These are phyloP conservation scores for Arthroderma sp. DNA, from an alignment of 2,329 filamentous ascomycete species.

Conservation along the genomic window DNA sequence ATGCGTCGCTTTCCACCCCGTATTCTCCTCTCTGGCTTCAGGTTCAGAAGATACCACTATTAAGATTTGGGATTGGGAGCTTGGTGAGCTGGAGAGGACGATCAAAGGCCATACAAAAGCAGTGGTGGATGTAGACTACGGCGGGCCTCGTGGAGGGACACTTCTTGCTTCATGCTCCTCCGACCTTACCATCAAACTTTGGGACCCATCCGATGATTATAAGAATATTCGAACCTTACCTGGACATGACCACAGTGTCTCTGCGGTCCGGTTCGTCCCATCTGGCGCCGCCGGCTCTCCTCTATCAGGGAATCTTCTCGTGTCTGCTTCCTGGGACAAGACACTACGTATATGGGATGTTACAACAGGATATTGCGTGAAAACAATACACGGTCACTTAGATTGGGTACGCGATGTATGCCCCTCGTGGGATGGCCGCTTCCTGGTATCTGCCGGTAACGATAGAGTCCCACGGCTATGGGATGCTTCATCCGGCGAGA, in stretches of 20 bases:
- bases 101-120: slow-evolving; percentile 86
- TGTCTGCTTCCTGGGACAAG: slow-evolving; percentile 74
- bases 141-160: slow-evolving; percentile 66
- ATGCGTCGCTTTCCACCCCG: slow-evolving; percentile 81
- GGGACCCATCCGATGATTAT: slow-evolving; percentile 85
- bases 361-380: slow-evolving; percentile 81
- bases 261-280: slow-evolving; percentile 75
- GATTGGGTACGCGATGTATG: slow-evolving; percentile 87
- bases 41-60: slow-evolving; percentile 88
- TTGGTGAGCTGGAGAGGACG: slow-evolving; percentile 79
- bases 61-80: slow-evolving; percentile 95
- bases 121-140: slow-evolving; percentile 80
- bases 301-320: slow-evolving; percentile 70
- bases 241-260: slow-evolving; percentile 86
- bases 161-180: slow-evolving; percentile 74
- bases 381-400: slow-evolving; percentile 71
- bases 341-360: slow-evolving; percentile 85
- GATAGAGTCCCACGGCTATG: slow-evolving; percentile 73
- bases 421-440: slow-evolving; percentile 71
- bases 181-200: slow-evolving; percentile 86
- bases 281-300: slow-evolving; percentile 66
- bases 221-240: slow-evolving; percentile 87
- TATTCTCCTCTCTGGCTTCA: slow-evolving; percentile 80
- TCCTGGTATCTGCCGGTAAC: slow-evolving; percentile 67
- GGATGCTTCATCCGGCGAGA: slow-evolving; percentile 66